Evolutionary conservation across 257 asterid species (phyloP), one percentile per base, ranked within the genome.

Genomic region (Verbascum thapsus): DNA sequence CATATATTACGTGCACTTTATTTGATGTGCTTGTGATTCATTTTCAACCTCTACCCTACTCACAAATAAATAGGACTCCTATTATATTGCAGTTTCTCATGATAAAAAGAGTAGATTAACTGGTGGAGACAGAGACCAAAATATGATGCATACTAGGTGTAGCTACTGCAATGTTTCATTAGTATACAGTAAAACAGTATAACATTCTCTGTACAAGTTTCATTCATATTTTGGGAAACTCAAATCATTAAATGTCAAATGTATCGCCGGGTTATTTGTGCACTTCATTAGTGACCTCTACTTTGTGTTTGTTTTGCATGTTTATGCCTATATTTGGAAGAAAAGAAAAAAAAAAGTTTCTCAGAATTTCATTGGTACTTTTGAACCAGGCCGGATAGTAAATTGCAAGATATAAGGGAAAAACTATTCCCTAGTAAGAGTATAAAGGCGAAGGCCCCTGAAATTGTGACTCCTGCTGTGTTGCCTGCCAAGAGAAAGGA

Each of bases 401-500:
- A 70, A 65, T 69, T 81, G 75, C 89, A 78, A 77, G 86, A 73
- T 23, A 53, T 86, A 38, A 56, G 83, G 68, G 81, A 76, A 8
- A 83, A 81, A 72, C 50, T 78, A 66, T 86, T 86, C 62, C 85
- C 89, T 65, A 63, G 65, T 70, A 86, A 81, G 80, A 77, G 81
- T 65, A 72, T 42, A 61, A 75, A 72, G 60, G 75, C 61, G 71
- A 69, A 71, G 50, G 64, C 78, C 43, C 74, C 82, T 58, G 82
- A 81, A 69, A 68, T 72, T 49, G 74, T 66, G 61, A 57, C 68
- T 55, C 78, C 83, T 34, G 65, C 75, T 44, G 8, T 62, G n/a
- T 70, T 74, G 56, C 86, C 85, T 66, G 74, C 78, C 38, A 84
- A 79, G 80, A 75, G 95, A 69, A 84, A 83, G 73, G 85, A 86